Conservation (phyloP, 2,329 filamentous ascomycete species). For the Pyrenophora graminea region DNA sequence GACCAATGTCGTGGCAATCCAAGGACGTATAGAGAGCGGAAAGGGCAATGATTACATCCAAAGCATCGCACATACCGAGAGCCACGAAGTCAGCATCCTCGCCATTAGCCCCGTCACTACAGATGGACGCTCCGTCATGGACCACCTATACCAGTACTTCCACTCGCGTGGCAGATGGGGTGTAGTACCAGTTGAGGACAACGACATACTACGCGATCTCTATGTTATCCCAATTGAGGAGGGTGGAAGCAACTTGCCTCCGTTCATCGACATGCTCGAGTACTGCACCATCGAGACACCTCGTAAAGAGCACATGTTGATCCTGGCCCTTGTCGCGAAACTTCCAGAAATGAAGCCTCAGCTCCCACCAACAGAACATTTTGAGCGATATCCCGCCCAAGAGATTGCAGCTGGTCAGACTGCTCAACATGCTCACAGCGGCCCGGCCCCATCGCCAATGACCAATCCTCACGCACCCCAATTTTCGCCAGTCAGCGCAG, state of each 20-base stretch:
- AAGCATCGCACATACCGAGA: constrained; percentile 77
- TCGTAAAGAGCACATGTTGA: constrained; percentile 73
- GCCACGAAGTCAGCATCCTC: constrained; percentile 83
- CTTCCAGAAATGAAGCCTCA: constrained; percentile 42
- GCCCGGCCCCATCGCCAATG: constrained; percentile 32
- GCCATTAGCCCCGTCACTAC: constrained; percentile 68
- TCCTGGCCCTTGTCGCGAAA: constrained; percentile 80
- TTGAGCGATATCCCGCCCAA: constrained; percentile 27
- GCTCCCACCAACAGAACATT: constrained; percentile 30
- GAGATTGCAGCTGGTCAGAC: constrained; percentile 18
- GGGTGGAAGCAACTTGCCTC: constrained; percentile 70
- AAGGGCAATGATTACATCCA: constrained; percentile 91
- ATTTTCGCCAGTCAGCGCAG: constrained; percentile 38
- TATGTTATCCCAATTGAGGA: constrained; percentile 86
- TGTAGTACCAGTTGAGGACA: constrained; percentile 67
- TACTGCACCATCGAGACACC: constrained; percentile 77
- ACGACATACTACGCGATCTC: constrained; percentile 82
- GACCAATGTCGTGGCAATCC: constrained; percentile 70
- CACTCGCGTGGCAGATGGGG: constrained; percentile 80
- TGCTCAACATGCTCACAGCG: constrained; percentile 27
- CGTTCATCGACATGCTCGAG: constrained; percentile 86
- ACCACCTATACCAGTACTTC: constrained; percentile 86
- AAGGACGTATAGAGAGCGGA: constrained; percentile 78
- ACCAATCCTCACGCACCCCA: constrained; percentile 42
- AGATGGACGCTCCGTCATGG: constrained; percentile 64